These are phyloP conservation scores for Podospora fimiseda DNA, from an alignment of 495 filamentous ascomycete species.

Conservation along the genomic window DNA sequence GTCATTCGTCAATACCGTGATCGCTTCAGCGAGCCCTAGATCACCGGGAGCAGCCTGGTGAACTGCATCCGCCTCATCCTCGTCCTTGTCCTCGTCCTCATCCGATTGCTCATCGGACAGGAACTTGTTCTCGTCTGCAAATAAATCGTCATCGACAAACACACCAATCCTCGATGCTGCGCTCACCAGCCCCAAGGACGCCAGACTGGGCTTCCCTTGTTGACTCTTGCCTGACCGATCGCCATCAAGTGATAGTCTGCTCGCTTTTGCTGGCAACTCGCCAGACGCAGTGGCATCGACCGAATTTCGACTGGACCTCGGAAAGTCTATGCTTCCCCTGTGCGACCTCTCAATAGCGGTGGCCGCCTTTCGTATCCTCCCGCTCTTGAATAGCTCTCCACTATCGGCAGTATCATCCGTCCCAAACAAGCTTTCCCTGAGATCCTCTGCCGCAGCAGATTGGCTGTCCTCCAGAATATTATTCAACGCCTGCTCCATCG, in stretches of 20 bases:
- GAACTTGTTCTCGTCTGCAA: slow-evolving; percentile 82
- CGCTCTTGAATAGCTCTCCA: background rate
- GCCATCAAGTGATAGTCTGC: slow-evolving; percentile 54
- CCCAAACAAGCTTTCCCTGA: slow-evolving; percentile 51
- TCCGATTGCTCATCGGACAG: slow-evolving; percentile 81
- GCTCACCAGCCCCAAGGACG: slow-evolving; percentile 84
- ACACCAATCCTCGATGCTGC: slow-evolving; percentile 75
- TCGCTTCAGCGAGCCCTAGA: slow-evolving; percentile 87
- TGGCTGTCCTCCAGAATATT: slow-evolving; percentile 77
- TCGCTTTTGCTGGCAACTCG: slow-evolving; percentile 18
- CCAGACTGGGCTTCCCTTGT: slow-evolving; percentile 70
- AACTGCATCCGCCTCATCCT: slow-evolving; percentile 70
- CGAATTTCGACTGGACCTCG: slow-evolving; percentile 43
- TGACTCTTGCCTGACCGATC: slow-evolving; percentile 43
- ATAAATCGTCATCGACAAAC: slow-evolving; percentile 88
- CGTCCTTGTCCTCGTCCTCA: slow-evolving; percentile 52
- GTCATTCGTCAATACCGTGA: slow-evolving; percentile 73
- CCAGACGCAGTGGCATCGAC: slow-evolving; percentile 36
- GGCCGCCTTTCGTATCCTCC: too few relatives aligned
- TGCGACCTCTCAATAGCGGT: background rate
- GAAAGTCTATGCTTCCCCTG: background rate
- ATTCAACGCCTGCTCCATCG: slow-evolving; percentile 90
- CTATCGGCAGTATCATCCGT: slow-evolving; percentile 44
- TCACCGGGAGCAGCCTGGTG: slow-evolving; percentile 95
- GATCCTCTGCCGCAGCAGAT: slow-evolving; percentile 47